Base-by-base conservation (phyloP, 768 basidiomycete genomes). In the Suillus tomentosus region DNA sequence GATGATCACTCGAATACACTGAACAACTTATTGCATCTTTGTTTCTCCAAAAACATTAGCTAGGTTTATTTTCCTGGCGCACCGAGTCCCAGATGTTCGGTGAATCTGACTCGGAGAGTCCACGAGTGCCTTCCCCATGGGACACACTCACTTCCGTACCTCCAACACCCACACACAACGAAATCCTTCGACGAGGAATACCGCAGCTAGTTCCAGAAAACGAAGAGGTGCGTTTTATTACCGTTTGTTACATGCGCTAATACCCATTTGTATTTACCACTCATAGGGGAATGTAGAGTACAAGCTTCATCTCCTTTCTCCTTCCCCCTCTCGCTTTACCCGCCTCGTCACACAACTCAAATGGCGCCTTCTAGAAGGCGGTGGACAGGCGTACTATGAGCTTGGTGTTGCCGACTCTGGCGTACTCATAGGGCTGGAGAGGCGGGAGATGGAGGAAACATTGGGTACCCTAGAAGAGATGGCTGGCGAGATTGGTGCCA, bases 311-410 rank as follows among this genome's bases (percentile, higher is more conserved):
- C 87, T 96, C 24, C 84, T 95, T 47, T 81, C 87, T 57, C 93
- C 95, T 0, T 82, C 91, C 15, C 85, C 87, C 0, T 82, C 86
- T 5, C 91, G 92, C 55, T 93, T 94, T 68, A 84, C 85, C 4
- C 86, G 89, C 65, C 89, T 99, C 24, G 92, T 95, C 62, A 98
- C 96, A 0, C 96, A 98, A 77, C 86, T 97, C 76, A 95, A 96
- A 72, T 98, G 96, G 95, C 86, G 96, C 3, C 83, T 95, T 10
- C 84, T 92, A 56, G 90, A 95, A 73, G 94, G 94, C 17, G 87
- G 89, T 2, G 92, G 92, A 1, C 87, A 89, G 70, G 92, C 93
- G 0, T 89, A 91, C 73, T 95, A 95, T 66, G 93, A 95, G 66
- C 82, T 89, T 13, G 87, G 87, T 1, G 90, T 99, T 0, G 88